Base-by-base conservation (phyloP, 768 basidiomycete species). In the Naematelia aurantialba region DNA sequence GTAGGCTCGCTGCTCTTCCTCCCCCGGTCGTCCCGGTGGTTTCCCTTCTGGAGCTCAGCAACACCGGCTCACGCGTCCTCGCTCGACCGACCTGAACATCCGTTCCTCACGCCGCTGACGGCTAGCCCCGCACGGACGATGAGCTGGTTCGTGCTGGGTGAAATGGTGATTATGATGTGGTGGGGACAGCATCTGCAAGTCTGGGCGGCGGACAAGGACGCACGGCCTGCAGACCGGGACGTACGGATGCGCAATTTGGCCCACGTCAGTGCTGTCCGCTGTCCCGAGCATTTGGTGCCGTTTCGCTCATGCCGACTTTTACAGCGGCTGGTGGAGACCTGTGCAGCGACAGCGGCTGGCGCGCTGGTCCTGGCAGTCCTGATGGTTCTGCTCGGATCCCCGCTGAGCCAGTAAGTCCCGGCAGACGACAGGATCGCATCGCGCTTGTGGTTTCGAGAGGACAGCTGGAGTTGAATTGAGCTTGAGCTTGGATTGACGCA, bases 51-150 rank as follows among this genome's bases (percentile, higher is more conserved):
- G 21, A 53, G n/a, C n/a, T 8, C 11, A 10, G 19, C 21, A 8
- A 30, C 31, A 10, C n/a, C n/a, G n/a, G 19, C 48, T 27, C 69
- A 64, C 24, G 39, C 50, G 5, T 59, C 65, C 4, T 67, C 65
- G 8, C 24, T 55, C n/a, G 87, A 88, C 66, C 81, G 83, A 55
- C 88, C 88, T 11, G 88, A 89, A 67, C 83, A 85, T 60, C 82
- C 82, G 1, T 88, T 89, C 75, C 76, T 91, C 21, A 84, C 82
- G 42, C 80, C 83, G 1, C 73, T 91, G 61, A 90, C 89, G 0
- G 68, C 78, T 1, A 82, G 81, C 60, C 87, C 88, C 5, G 73
- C 80, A 3, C 70, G 76, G 34, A 89, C 88, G 0, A 74, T 88
- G 55, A 58, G 78, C 3, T 89, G 84, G 78, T 76, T 85, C 39